Base-by-base conservation (phyloP, 495 filamentous ascomycete species). In the Penicillium steckii region DNA sequence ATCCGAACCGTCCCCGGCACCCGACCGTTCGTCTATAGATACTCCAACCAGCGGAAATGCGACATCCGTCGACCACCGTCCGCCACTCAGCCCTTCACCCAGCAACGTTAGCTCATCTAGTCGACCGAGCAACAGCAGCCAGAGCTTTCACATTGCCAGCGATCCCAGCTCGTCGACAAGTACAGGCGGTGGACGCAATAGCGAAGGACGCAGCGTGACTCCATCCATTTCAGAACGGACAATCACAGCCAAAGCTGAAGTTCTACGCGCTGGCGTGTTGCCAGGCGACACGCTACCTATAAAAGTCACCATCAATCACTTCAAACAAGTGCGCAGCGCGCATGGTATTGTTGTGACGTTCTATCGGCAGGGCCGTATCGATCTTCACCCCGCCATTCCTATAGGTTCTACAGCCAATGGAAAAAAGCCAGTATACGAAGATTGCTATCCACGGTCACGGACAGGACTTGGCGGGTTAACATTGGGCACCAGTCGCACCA, bases 301-400 rank as follows among this genome's bases (percentile, higher is more conserved):
- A 33, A 87, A 82, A 60, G 84, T 97, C 47, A 83, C 79, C 0
- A 85, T 98, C 52, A 85, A 88, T 60, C 95, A 97, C 59, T 90
- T 82, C 43, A 93, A 92, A 59, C 81, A 83, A 44, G 85, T 97
- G 62, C 90, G 88, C 64, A 97, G 88, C 62, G 76, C 95, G 72
- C 86, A 92, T 58, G 94, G 94, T 0, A 88, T 97, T 44, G 94
- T 98, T 50, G 78, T 96, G 23, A 98, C 94, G 1, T 75, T 98
- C 4, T 96, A 96, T 65, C 83, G 94, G 37, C 87, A 95, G 68
- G 91, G 91, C 8, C 86, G 91, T 8, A 93, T 97, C 23, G 95
- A 98, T 61, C 85, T 92, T 38, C 83, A 91, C 55, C 91, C 93
- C 2, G 78, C 78, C 17, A 76, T 86, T 47, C 79, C 85, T 4